Base-by-base conservation (phyloP, 1,284 basidiomycete species). In the Papiliotrema nemorosa region DNA sequence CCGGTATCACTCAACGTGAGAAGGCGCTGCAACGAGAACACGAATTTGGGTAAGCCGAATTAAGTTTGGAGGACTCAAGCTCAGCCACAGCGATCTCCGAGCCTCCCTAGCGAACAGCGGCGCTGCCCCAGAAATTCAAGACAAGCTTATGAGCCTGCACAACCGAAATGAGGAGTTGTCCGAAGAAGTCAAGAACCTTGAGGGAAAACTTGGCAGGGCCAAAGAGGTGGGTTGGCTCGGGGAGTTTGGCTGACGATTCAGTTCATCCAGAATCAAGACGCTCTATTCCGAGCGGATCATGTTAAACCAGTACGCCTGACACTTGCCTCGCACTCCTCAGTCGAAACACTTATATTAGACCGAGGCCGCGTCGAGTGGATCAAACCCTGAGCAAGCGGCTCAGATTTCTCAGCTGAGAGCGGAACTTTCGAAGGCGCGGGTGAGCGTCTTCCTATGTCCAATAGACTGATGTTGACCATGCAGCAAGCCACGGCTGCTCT, bases 231-330 rank as follows among this genome's bases (percentile, higher is more conserved):
- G 78, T 67, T 5, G 9, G 43, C 16, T 18, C 14, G 7, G 29
- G 27, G 12, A 7, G 12, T 14, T 27, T 41, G 12, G 20, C n/a
- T 39, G n/a, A 35, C 16, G 16, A 14, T 31, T 24, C 61, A 90
- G 86, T 92, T 94, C 72, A 92, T 96, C 78, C 89, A 89, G 72
- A 81, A 85, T 47, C 92, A 96, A 72, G 90, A 94, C 76, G 88
- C 88, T 60, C 77, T 90, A 27, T 86, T 66, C 53, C 53, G 56
- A 33, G 61, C 58, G 26, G 55, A 62, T 27, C 49, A 58, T 27
- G 48, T 58, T 12, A 59, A 53, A 21, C 33, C 47, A 20, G 63
- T 66, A 27, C 31, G 49, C 49, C 47, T 35, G 34, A 41, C 29
- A 14, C 18, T n/a, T 22, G 25, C 47, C 20, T 7, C 16, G 3